phyloP scores from a whole-genome alignment of 176 grass and related monocot species.

The Phoenix dactylifera region DNA sequence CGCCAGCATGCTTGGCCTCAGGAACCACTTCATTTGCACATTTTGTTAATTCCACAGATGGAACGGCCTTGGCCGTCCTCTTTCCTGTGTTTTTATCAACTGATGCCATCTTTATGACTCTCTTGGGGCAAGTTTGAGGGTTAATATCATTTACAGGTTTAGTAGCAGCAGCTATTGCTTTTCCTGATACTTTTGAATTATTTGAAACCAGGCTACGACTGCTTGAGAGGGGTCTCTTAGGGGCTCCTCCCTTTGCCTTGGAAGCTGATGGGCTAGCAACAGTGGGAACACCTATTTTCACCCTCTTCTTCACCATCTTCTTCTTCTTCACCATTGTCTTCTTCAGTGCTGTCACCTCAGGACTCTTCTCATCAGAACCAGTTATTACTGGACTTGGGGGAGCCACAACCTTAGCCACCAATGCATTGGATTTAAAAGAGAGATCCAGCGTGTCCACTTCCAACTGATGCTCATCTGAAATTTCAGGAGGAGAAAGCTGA shows the following conservation, averaged over 20 bases:
- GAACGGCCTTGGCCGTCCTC: conserved; percentile 7
- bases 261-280: conserved; percentile 31
- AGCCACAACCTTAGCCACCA: neutral
- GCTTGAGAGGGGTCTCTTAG: conserved; percentile 24
- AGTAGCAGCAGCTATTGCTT: conserved; percentile 12
- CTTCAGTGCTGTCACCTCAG: conserved; percentile 32
- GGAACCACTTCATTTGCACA: conserved; percentile 11
- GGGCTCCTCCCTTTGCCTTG: conserved; percentile 30
- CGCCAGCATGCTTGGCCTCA: conserved; percentile 34
- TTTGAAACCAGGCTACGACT: conserved; percentile 26
- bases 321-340: conserved; percentile 38
- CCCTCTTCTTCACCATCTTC: conserved; percentile 39
- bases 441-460: conserved; percentile 6
- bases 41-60: conserved; percentile 30
- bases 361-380: conserved; percentile 30
- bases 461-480: conserved; percentile 21
- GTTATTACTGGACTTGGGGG: conserved; percentile 13
- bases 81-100: conserved; percentile 54
- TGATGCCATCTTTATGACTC: conserved; percentile 36
- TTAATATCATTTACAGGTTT: conserved; percentile 14
- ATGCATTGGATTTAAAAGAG: conserved; percentile 11
- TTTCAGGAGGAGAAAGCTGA: conserved; percentile 3
- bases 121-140: conserved; percentile 27
- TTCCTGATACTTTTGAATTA: conserved; percentile 2
- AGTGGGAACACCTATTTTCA: conserved; percentile 38